These are phyloP conservation scores for Mortierella sp. DNA, from an alignment of 371 early-diverging fungal genomes.

Conservation along the genomic window DNA sequence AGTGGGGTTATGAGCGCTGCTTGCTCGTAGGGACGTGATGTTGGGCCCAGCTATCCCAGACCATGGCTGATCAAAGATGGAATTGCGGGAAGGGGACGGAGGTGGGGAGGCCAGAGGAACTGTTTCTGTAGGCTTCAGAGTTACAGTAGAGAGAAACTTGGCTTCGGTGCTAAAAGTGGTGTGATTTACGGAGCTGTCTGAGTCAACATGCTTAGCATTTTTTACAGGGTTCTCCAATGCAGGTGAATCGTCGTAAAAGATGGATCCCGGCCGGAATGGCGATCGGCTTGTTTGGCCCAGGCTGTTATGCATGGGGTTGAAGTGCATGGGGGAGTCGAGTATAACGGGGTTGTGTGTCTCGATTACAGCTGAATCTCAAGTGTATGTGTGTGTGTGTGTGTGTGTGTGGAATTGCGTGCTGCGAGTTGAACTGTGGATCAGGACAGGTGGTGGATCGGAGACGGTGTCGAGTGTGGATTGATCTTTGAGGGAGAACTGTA, in stretches of 20 bases:
- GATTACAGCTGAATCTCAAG: too few relatives aligned
- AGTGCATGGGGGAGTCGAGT: neutral
- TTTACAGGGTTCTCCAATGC: neutral
- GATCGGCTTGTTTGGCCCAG: neutral
- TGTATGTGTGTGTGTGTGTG: neutral
- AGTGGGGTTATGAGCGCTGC: neutral
- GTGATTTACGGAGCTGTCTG: neutral
- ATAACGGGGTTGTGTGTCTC: too few relatives aligned
- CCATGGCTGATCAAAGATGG: slow-evolving; percentile 54
- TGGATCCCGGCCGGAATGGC: slow-evolving; percentile 44
- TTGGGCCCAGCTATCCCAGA: slow-evolving; percentile 33
- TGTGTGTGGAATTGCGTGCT: neutral
- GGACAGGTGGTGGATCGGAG: neutral
- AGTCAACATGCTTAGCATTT: neutral
- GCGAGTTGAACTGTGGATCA: neutral
- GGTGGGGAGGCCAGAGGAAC: slow-evolving; percentile 46
- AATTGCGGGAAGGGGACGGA: slow-evolving; percentile 50
- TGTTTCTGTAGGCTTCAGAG: slow-evolving; percentile 1
- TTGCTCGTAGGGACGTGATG: slow-evolving; percentile 32
- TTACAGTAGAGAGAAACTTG: neutral
- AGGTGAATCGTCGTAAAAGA: slow-evolving; percentile 32
- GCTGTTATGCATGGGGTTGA: neutral
- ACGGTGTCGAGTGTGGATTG: neutral
- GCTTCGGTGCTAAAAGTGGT: neutral
- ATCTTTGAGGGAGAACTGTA: neutral